A percentile compares a stretch with the other conserved stretches of the same genome.
These are phyloP conservation scores for Basipetospora sp. DNA, from an alignment of 2,329 filamentous ascomycete species.

Conservation along the genomic window DNA sequence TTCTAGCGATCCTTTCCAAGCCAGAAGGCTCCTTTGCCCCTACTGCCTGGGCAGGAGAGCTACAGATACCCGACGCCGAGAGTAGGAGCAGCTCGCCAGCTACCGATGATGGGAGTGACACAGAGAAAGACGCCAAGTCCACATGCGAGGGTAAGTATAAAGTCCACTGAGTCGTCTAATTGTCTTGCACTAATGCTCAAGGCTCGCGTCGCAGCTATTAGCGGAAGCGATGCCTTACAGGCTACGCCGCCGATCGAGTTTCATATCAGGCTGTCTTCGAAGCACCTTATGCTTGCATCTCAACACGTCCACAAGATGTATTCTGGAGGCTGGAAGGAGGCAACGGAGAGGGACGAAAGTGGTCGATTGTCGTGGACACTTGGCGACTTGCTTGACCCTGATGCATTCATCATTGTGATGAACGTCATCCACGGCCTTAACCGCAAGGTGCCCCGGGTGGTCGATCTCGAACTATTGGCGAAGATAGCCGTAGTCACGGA, in stretches of 20 bases:
- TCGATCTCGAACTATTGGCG: conserved; percentile 27
- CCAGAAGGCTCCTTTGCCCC: not conserved
- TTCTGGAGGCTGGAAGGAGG: conserved; percentile 7
- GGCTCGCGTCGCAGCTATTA: not conserved
- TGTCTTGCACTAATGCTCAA: not conserved
- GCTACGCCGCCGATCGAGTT: not conserved
- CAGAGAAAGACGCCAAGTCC: not conserved
- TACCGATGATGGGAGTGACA: not conserved
- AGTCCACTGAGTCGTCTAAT: too few species aligned
- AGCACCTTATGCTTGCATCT: conserved; percentile 22
- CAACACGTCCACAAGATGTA: conserved; percentile 10
- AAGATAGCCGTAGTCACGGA: conserved; percentile 29
- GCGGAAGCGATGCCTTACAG: not conserved
- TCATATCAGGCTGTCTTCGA: conserved; percentile 16
- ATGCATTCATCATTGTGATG: conserved; percentile 26
- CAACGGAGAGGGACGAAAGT: conserved; percentile 4
- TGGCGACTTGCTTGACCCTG: conserved; percentile 16
- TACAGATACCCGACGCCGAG: not conserved
- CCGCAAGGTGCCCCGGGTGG: conserved; percentile 21
- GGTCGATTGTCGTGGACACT: conserved; percentile 9
- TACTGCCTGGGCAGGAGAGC: not conserved
- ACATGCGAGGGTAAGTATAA: not conserved
- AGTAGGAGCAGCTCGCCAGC: not conserved
- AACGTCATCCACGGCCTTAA: conserved; percentile 30
- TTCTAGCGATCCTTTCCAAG: not conserved